Evolutionary conservation across 371 early-diverging fungal genomes (phyloP), one percentile per base, ranked within the genome.

Genomic region (Mortierella sp.): DNA sequence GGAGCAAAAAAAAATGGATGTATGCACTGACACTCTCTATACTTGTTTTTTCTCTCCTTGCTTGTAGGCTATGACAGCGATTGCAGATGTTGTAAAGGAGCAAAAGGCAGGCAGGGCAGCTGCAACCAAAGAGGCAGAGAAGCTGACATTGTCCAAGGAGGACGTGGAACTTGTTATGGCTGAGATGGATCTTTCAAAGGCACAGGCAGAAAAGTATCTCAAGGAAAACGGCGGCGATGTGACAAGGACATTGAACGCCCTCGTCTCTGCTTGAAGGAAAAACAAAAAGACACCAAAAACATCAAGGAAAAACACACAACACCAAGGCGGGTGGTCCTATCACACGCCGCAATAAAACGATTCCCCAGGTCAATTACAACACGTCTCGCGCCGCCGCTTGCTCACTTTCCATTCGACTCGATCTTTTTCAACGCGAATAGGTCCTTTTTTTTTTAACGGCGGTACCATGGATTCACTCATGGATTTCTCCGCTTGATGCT

Each of bases 201-300:
- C 67, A 8, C 17, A 57, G 4, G 76, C 76, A 57, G 76, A 74
- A 55, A 74, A 74, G 37, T 41, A 64, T 27, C 48, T 74, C n/a
- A 74, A 74, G 64, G 68, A 74, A 47, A 57, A 74, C 39, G 76
- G 68, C 1, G 76, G 76, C 41, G 57, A 74, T 28, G 55, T 74
- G 24, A 50, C 52, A 24, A 67, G 57, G 54, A 68, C 76, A 21
- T 24, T 74, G 51, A 64, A 74, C 17, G 68, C 76, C 9, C 37
- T 74, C 44, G 57, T 74, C n/a, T 44, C 60, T 22, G 71, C 61
- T 47, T 69, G n/a, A 19, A 6, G 14, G n/a, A n/a, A n/a, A n/a
- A n/a, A n/a, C n/a, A n/a, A n/a, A n/a, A n/a, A n/a, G n/a, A n/a
- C n/a, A n/a, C n/a, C n/a, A n/a, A n/a, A n/a, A n/a, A n/a, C n/a